These are phyloP conservation scores for Eutrema salsugineum DNA, from an alignment of 441 rosid genomes.

Conservation along the genomic window DNA sequence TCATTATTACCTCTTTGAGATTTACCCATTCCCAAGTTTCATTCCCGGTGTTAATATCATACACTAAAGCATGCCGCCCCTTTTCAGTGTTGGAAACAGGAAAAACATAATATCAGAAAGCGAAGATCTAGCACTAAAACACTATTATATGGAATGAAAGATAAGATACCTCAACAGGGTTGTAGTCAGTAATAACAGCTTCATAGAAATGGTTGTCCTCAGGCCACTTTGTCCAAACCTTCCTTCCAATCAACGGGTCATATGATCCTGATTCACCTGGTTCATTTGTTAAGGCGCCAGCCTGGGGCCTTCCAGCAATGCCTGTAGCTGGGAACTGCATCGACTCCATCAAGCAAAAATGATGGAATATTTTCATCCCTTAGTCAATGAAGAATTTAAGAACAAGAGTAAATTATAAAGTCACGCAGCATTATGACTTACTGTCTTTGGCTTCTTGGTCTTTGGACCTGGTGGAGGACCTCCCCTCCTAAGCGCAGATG, in stretches of 20 bases:
- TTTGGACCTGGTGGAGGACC: conserved; percentile 69
- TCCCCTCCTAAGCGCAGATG: conserved; percentile 74
- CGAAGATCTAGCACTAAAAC: not conserved
- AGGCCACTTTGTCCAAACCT: conserved; percentile 99
- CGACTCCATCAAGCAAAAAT: conserved; percentile 43
- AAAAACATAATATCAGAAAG: conserved; percentile 4
- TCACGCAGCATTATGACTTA: conserved; percentile 40
- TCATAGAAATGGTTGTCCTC: conserved; percentile 92
- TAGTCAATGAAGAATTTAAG: conserved; percentile 1
- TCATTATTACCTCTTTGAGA: conserved; percentile 83
- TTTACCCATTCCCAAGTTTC: conserved; percentile 99
- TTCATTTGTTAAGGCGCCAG: conserved; percentile 53
- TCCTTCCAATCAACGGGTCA: conserved; percentile 77
- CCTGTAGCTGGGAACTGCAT: conserved; percentile 63
- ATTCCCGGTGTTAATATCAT: conserved; percentile 71
- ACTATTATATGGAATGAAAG: conserved; percentile 12
- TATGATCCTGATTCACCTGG: conserved; percentile 57
- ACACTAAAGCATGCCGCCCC: conserved; percentile 98
- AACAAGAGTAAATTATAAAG: not conserved
- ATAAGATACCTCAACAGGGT: conserved; percentile 57
- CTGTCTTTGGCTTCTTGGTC: conserved; percentile 88
- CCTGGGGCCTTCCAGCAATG: conserved; percentile 64
- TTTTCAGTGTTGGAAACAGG: conserved; percentile 32
- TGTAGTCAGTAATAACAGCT: conserved; percentile 87
- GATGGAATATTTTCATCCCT: not conserved